phyloP scores from a whole-genome alignment of 2,329 filamentous ascomycete genomes.

The Aureobasidium pullulans region DNA sequence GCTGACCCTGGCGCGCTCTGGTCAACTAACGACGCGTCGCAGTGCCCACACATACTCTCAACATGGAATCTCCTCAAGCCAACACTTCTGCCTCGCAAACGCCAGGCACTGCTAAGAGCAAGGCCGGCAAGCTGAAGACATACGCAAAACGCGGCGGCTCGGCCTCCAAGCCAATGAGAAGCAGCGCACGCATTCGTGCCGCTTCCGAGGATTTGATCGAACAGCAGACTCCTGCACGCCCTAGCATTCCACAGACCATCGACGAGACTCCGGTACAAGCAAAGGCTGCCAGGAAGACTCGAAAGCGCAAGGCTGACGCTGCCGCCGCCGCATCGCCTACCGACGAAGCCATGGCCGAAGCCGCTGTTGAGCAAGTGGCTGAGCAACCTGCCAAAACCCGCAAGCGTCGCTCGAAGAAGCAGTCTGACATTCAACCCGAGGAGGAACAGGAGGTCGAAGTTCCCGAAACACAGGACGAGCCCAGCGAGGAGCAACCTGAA shows the following conservation, averaged over 20 bases:
- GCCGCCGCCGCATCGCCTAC: not conserved
- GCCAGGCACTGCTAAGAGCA: constrained; percentile 2
- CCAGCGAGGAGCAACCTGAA: not conserved
- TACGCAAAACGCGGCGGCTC: constrained; percentile 11
- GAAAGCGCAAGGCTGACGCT: not conserved
- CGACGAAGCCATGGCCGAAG: not conserved
- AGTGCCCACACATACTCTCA: not conserved
- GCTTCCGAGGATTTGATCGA: constrained; percentile 2
- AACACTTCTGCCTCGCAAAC: not conserved
- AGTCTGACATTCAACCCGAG: not conserved
- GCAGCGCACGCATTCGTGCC: constrained; percentile 4
- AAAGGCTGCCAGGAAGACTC: not conserved
- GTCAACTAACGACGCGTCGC: constrained; percentile 10
- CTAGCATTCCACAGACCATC: constrained; percentile 5
- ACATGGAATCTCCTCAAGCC: constrained; percentile 3
- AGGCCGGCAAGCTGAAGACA: constrained; percentile 10
- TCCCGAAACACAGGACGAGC: constrained; percentile 13
- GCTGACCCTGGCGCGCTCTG: not conserved
- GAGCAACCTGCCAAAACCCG: not conserved
- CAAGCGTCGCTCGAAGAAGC: constrained; percentile 6
- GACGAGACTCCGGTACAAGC: constrained; percentile 5
- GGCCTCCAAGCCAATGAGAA: constrained; percentile 1
- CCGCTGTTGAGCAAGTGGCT: not conserved
- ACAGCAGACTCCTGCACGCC: not conserved
- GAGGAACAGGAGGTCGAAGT: constrained; percentile 5